Evolutionary conservation across 306 rosid species (phyloP), one percentile per base, ranked within the genome.

Genomic region (Vigna trinervia): DNA sequence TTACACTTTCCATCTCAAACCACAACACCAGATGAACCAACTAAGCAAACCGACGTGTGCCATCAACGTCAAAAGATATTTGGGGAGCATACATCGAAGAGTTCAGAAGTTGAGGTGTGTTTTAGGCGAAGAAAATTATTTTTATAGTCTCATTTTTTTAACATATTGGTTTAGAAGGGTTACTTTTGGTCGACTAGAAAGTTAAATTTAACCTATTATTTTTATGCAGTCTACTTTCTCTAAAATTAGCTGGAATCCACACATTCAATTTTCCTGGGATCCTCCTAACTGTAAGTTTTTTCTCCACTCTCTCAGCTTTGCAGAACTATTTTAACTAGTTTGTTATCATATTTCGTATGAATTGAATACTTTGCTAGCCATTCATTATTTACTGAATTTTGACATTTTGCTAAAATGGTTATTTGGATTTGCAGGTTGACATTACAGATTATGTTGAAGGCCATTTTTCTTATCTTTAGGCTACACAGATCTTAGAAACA

Each of bases 381-480:
- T 62, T 77, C 28, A 69, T 46, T 59, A 12, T 59, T 76, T 45
- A 58, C 60, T 41, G 73, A 51, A 74, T 62, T 54, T 75, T 64
- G 61, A 75, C 75, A 39, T 75, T 56, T 69, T 53, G 26, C 23
- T 54, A 60, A 73, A 47, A 52, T 58, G 41, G 14, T 45, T 82
- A 13, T 73, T 26, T 36, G 78, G 56, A 28, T 80, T 75, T 83
- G 84, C 88, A 94, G 98, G 92, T 94, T 83, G 93, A 90, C 74
- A 80, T 87, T 58, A 81, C 91, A 12, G 86, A 70, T 83, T 77
- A 79, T 69, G 76, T 88, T 4, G 95, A 88, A 81, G 95, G 86
- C 43, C 90, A 86, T 83, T 90, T 96, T 79, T 87, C 95, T 48
- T 83, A 83, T 83, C 74, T 87, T 43, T 94, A 93, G 93, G 83